A percentile compares a stretch with the other conserved stretches of the same genome.
phyloP scores from a whole-genome alignment of 805 yeast genomes.

The Henningerozyma blattae region DNA sequence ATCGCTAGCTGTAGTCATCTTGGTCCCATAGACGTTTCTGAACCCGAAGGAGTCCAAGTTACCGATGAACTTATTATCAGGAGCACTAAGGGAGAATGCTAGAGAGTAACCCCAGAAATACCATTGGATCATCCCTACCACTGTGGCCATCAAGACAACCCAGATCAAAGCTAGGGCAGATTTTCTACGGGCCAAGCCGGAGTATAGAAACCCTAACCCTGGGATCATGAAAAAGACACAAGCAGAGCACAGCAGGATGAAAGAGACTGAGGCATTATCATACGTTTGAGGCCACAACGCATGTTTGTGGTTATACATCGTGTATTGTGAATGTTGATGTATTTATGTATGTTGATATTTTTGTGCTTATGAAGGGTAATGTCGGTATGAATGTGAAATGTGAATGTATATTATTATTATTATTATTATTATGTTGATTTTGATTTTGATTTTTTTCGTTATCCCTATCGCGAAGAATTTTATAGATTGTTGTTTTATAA shows the following conservation, averaged over 20 bases:
- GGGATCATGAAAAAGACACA: conserved; percentile 88
- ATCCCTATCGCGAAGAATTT: too few relatives aligned
- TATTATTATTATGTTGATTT: too few relatives aligned
- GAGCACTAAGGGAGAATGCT: conserved; percentile 70
- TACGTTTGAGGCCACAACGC: conserved; percentile 25
- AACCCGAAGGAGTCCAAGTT: conserved; percentile 75
- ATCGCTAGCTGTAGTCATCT: conserved; percentile 15
- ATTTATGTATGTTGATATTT: too few relatives aligned
- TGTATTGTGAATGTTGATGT: too few relatives aligned
- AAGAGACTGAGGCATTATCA: conserved; percentile 35
- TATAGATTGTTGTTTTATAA: too few relatives aligned
- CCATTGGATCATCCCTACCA: conserved; percentile 80
- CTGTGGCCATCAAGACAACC: conserved; percentile 61
- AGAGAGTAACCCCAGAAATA: conserved; percentile 97
- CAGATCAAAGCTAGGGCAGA: conserved; percentile 82
- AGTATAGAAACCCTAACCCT: conserved; percentile 83
- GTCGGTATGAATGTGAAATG: too few relatives aligned
- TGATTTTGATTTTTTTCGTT: too few relatives aligned
- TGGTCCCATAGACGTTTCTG: conserved; percentile 47
- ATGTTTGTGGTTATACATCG: neutral
- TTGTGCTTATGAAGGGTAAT: too few relatives aligned
- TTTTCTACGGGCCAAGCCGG: conserved; percentile 84
- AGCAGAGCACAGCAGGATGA: conserved; percentile 50
- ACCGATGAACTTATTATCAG: conserved; percentile 74
- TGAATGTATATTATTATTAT: too few relatives aligned